phyloP scores from a whole-genome alignment of 306 rosid species.

The peach (Prunus persica) region DNA sequence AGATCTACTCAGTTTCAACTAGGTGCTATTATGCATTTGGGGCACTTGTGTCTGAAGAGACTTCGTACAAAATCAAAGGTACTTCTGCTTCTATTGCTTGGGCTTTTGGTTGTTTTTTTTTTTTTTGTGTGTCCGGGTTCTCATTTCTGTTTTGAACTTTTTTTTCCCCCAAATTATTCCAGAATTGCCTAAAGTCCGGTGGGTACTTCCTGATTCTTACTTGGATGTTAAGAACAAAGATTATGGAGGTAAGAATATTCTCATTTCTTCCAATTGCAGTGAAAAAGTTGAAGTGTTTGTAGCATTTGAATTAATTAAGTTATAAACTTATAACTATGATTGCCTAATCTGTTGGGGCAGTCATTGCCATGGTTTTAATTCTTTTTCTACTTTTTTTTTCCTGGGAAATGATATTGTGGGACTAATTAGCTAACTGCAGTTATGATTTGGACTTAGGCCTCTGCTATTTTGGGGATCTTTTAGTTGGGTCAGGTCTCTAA shows the following conservation, averaged over 20 bases:
- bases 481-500: too few relatives aligned
- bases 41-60: conserved; percentile 78
- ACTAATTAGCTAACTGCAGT: too few relatives aligned
- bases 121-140: neutral
- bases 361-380: neutral
- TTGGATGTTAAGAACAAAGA: conserved; percentile 88
- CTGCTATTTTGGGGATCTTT: too few relatives aligned
- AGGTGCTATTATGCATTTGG: conserved; percentile 90
- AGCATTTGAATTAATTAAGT: neutral
- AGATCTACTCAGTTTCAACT: conserved; percentile 93
- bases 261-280: neutral
- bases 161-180: conserved; percentile 8
- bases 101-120: neutral
- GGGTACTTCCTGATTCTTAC: conserved; percentile 99
- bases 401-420: neutral
- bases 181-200: conserved; percentile 80
- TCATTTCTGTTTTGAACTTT: neutral
- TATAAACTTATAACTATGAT: neutral
- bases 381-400: neutral
- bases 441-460: too few relatives aligned
- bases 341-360: neutral
- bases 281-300: neutral
- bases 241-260: conserved; percentile 73
- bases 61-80: conserved; percentile 83
- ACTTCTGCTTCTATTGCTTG: neutral